These are phyloP conservation scores for Lolium perenne DNA, from an alignment of 176 grass and related monocot species.

Conservation along the genomic window DNA sequence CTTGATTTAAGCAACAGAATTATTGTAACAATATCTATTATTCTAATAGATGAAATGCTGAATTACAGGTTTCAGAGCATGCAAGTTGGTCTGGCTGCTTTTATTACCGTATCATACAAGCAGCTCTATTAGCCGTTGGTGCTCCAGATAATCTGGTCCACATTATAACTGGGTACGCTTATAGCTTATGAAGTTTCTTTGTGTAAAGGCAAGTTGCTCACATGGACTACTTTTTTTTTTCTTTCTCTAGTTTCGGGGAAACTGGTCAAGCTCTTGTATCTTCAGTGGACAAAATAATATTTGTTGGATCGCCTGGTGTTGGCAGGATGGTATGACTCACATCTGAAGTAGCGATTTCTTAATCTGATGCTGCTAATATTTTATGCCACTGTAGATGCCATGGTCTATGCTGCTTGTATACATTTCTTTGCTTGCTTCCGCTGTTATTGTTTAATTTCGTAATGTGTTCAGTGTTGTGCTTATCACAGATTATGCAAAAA, in stretches of 20 bases:
- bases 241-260: constrained; percentile 77
- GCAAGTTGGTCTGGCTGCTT: constrained; percentile 98
- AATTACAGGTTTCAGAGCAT: constrained; percentile 86
- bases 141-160: constrained; percentile 96
- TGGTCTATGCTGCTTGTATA: constrained; percentile 11
- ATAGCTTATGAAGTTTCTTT: constrained; percentile 27
- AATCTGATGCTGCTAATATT: constrained; percentile 15
- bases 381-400: constrained; percentile 8
- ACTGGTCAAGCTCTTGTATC: constrained; percentile 97
- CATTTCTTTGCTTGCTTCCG: background rate
- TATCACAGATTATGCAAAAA: constrained; percentile 88
- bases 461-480: constrained; percentile 34
- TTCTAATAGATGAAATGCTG: constrained; percentile 28
- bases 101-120: constrained; percentile 95
- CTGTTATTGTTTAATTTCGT: constrained; percentile 22
- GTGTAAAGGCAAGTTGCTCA: constrained; percentile 15
- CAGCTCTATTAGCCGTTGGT: constrained; percentile 92
- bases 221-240: background rate
- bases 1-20: constrained; percentile 4
- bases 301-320: constrained; percentile 98
- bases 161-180: constrained; percentile 87
- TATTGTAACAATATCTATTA: background rate
- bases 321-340: constrained; percentile 80
- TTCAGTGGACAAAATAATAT: constrained; percentile 98
- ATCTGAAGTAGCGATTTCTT: constrained; percentile 38